phyloP scores from a whole-genome alignment of 2,329 filamentous ascomycete species.

The Colletotrichum acutatum region DNA sequence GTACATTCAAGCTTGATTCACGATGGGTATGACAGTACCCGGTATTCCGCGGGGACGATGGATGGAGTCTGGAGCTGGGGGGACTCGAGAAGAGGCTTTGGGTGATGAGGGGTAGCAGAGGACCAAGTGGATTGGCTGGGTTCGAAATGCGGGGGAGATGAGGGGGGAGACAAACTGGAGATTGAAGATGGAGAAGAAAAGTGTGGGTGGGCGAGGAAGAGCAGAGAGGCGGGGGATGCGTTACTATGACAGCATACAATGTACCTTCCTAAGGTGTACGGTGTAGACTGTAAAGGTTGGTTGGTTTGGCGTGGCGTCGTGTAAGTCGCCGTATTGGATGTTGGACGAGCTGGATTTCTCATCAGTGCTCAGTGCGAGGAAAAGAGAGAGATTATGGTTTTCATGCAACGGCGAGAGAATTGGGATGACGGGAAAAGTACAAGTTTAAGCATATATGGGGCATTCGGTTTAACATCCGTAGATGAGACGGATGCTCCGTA shows the following conservation, averaged over 20 bases:
- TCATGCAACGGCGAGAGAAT: background rate
- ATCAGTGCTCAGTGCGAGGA: background rate
- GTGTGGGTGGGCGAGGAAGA: background rate
- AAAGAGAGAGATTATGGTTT: background rate
- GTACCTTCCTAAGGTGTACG: too few species aligned
- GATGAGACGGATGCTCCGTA: constrained; percentile 14
- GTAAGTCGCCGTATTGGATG: background rate
- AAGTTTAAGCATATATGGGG: constrained; percentile 9
- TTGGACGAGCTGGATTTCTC: background rate
- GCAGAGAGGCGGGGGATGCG: constrained; percentile 12
- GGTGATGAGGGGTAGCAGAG: constrained; percentile 18
- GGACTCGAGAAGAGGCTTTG: background rate
- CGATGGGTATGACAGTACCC: background rate
- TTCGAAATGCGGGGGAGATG: constrained; percentile 26
- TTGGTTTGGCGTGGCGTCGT: constrained; percentile 9
- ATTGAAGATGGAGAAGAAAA: background rate
- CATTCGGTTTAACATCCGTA: background rate
- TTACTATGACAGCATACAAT: background rate
- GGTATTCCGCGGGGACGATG: too few species aligned
- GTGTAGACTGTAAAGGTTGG: background rate
- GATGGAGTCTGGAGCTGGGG: background rate
- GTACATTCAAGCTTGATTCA: background rate
- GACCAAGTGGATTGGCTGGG: background rate
- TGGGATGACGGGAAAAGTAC: background rate
- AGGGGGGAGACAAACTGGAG: background rate